Evolutionary conservation across 2,329 filamentous ascomycete species (phyloP).

Genomic region (Aspergillus awamori): DNA sequence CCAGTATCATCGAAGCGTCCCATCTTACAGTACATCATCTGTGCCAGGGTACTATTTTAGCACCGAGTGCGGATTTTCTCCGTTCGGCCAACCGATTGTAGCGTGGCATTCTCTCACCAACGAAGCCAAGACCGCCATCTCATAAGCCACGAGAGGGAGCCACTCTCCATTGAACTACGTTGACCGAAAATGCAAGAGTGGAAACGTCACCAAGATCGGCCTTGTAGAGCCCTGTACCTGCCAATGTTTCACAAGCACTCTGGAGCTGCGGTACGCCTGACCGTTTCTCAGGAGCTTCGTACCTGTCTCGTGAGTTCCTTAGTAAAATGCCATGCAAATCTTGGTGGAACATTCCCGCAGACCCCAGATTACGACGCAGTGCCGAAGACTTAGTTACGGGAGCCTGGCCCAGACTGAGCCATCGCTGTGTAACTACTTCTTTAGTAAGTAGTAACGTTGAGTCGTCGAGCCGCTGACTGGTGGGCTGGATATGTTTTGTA

Average conservation of each 20-base stretch:
- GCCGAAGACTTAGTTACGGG: not conserved
- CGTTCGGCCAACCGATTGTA: not conserved
- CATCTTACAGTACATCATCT: not conserved
- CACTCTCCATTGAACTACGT: not conserved
- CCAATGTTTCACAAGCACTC: not conserved
- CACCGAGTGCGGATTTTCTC: not conserved
- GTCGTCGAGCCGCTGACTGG: not conserved
- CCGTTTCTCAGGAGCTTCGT: not conserved
- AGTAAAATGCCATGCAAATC: not conserved
- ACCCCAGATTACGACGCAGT: not conserved
- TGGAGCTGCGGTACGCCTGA: not conserved
- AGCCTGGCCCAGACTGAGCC: not conserved
- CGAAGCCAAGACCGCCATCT: not conserved
- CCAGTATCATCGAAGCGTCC: not conserved
- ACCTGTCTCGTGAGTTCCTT: not conserved
- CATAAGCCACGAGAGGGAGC: not conserved
- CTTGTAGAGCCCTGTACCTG: not conserved
- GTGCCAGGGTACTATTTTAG: not conserved
- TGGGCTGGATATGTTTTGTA: not conserved
- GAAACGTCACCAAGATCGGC: not conserved
- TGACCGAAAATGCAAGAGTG: not conserved
- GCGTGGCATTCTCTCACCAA: not conserved
- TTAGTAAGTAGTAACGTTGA: not conserved
- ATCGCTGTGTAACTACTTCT: not conserved
- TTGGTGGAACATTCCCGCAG: not conserved